Evolutionary conservation across 192 early-diverging fungal species (phyloP), one percentile per base, ranked within the genome.

Genomic region (Coemansia sp.): DNA sequence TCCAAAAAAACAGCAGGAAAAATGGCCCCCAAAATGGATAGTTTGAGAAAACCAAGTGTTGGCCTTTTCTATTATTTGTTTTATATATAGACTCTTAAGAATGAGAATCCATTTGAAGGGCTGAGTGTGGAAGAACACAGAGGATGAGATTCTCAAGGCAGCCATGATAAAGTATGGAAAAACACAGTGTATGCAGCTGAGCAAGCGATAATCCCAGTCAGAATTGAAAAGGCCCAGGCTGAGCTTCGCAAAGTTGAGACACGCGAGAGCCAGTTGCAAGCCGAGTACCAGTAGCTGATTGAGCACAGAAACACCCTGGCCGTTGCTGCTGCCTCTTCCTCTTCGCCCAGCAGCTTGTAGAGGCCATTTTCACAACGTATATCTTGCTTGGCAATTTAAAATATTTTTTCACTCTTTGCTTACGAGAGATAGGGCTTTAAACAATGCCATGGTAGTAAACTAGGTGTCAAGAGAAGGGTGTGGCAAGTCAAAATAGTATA

Each of bases 51-150:
- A 57, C 31, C 19, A n/a, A 46, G 19, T 17, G 19, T 17, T 21
- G 1, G 23, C 42, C 25, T 31, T n/a, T 10, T 6, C 17, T 48
- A 31, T 46, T 45, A 5, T 7, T 48, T 45, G 63, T 25, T 25
- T 46, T 29, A 34, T 27, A 14, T 14, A 29, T 44, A 11, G 11
- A 29, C 9, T 51, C 8, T 25, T 8, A 42, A 37, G 1, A 41
- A 82, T 82, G 79, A 62, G 68, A 10, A 45, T 82, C 5, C 74
- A 82, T 42, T 34, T 82, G 51, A 82, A 82, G 69, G 97, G 97
- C 38, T 95, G 97, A 48, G 93, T 96, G 69, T 99, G 97, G 97
- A 97, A 96, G 74, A 99, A 99, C 86, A 96, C 96, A 32, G 97
- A 99, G 85, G 97, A 98, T 88, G 95, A 97, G 81, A 93, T 96